Evolutionary conservation across 352 stramenopile genomes (phyloP), one percentile per base, ranked within the genome.

Genomic region (Phytophthora pini): DNA sequence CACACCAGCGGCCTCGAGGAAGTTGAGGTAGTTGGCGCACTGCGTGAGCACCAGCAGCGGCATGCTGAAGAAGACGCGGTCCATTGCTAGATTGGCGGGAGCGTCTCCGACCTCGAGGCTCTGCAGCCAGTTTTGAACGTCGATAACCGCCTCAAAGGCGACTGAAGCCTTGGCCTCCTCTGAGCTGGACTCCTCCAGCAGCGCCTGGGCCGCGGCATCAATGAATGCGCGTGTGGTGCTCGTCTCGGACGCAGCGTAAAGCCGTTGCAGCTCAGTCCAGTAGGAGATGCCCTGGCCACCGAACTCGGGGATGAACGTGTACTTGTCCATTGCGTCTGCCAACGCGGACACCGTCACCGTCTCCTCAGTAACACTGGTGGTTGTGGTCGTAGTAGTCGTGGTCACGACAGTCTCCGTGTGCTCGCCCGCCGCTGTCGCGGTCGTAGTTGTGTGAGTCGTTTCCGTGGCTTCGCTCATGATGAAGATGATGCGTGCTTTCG

Each of bases 11-110:
- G 65, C 65, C 29, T 91, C 65, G 29, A 94, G 72, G 62, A 92
- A 89, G 3, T 76, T 71, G 4, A 93, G 51, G 64, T 94, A 95
- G 67, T 93, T 94, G 56, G 79, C 80, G 12, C 84, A 71, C 59
- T 95, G 87, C 20, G 86, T 89, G 4, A 95, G 68, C 24, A 80
- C 71, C 50, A 95, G 84, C 38, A 96, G 60, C 55, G 89, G 75
- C 74, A 94, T 95, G 61, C 87, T 95, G 51, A 88, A 86, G 56
- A 79, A 77, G 12, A 88, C 84, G 22, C 74, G 68, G 17, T 20
- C 17, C 17, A 20, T 20, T 95, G 83, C 70, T 79, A 76, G 45
- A 10, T 36, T 48, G 0, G 24, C 47, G 17, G 68, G 66, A 5
- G 57, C 40, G 12, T 77, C 61, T 9, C 56, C 64, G 6, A 65